phyloP scores from a whole-genome alignment of 2,329 filamentous ascomycete species.

The Trichoderma atrobrunneum region DNA sequence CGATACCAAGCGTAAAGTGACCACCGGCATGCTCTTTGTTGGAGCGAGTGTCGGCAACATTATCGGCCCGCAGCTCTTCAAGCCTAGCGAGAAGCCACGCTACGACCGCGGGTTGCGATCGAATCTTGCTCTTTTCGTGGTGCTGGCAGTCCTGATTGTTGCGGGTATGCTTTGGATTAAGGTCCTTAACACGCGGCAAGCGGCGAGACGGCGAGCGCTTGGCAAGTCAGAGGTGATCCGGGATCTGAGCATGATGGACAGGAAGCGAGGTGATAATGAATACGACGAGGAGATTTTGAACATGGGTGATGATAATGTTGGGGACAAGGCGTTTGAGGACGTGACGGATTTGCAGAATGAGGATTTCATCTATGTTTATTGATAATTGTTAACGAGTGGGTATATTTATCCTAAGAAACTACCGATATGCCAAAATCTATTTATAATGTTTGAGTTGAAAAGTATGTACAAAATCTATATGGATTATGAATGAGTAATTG shows the following conservation, averaged over 20 bases:
- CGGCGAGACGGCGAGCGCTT: constrained; percentile 33
- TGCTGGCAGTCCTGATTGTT: constrained; percentile 49
- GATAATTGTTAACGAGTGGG: constrained; percentile 11
- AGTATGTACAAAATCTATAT: neutral
- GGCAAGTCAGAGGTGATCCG: constrained; percentile 49
- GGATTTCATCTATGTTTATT: constrained; percentile 58
- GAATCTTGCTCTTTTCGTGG: constrained; percentile 58
- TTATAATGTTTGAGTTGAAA: neutral
- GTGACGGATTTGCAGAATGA: constrained; percentile 58
- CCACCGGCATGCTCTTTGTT: constrained; percentile 58
- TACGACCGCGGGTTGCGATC: constrained; percentile 58
- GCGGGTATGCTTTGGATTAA: constrained; percentile 37
- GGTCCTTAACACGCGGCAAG: constrained; percentile 51
- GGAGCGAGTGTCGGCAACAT: constrained; percentile 63
- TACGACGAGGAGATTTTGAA: constrained; percentile 26
- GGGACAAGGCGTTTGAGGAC: constrained; percentile 47
- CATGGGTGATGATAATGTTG: constrained; percentile 24
- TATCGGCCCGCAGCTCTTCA: constrained; percentile 60
- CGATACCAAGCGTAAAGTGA: constrained; percentile 65
- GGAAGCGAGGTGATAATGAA: neutral
- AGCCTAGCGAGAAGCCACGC: constrained; percentile 54
- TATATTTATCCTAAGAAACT: neutral
- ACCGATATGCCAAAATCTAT: neutral
- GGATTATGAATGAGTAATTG: neutral
- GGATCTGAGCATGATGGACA: constrained; percentile 47